Percentiles rank a stretch among this genome's conserved stretches.
Conservation (phyloP, 768 basidiomycete species). For the Lentinula raphanica region DNA sequence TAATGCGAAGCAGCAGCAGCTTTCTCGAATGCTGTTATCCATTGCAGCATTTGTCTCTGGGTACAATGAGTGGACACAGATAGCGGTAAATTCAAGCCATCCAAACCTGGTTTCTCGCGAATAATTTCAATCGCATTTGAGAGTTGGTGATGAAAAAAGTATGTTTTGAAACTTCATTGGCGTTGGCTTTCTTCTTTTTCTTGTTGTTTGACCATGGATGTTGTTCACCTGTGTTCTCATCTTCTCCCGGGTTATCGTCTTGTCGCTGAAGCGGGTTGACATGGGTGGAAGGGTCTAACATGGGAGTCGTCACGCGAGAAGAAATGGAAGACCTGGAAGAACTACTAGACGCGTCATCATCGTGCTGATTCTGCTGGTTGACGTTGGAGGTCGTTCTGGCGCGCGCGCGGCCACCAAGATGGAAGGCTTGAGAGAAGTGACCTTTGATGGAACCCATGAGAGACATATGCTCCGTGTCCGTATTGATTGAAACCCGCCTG, state of each 20-base stretch:
- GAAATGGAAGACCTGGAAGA: constrained; percentile 32
- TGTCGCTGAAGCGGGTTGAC: constrained; percentile 42
- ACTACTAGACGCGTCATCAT: constrained; percentile 20
- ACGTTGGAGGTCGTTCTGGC: constrained; percentile 12
- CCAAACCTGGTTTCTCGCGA: constrained; percentile 79
- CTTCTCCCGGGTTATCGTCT: constrained; percentile 8
- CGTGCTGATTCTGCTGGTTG: constrained; percentile 9
- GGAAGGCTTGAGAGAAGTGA: constrained; percentile 41
- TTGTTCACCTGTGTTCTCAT: constrained; percentile 15
- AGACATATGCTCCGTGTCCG: constrained; percentile 30
- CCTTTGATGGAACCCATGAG: constrained; percentile 45
- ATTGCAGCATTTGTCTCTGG: constrained; percentile 94
- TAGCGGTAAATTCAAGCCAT: neutral
- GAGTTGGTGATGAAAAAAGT: constrained; percentile 93
- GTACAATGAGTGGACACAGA: constrained; percentile 4
- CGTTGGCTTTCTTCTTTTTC: constrained; percentile 41
- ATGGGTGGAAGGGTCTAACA: constrained; percentile 82
- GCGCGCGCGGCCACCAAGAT: constrained; percentile 18
- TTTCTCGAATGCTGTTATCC: constrained; percentile 87
- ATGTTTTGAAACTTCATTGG: constrained; percentile 77
- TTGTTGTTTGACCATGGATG: constrained; percentile 29
- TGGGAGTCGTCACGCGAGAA: constrained; percentile 43
- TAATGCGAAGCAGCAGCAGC: constrained; percentile 75
- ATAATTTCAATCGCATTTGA: constrained; percentile 82
- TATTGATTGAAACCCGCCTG: constrained; percentile 8